Conservation (phyloP, 179 eudicot genomes). For the Spinacia oleracea region DNA sequence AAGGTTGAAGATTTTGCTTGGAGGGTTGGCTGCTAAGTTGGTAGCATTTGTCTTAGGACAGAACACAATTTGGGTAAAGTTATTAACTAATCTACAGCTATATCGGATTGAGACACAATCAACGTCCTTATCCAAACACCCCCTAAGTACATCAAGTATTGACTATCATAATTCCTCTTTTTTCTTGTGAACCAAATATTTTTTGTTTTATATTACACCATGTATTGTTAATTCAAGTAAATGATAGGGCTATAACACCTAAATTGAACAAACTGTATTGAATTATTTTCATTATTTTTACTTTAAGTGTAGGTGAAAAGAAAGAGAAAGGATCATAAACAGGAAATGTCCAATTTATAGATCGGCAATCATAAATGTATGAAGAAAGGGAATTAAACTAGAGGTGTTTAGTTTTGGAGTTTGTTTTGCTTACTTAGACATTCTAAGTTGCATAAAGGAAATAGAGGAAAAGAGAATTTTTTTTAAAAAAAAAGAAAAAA, state of each 20-base stretch:
- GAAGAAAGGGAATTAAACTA: not conserved
- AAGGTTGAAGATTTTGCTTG: not conserved
- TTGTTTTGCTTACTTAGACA: too few species aligned
- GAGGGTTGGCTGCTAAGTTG: not conserved
- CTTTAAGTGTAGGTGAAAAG: too few species aligned
- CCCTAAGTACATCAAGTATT: not conserved
- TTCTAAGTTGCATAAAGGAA: not conserved
- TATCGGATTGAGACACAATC: not conserved
- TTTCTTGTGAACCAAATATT: not conserved
- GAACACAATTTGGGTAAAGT: not conserved
- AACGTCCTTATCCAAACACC: not conserved
- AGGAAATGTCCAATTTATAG: too few species aligned
- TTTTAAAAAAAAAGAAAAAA: too few species aligned
- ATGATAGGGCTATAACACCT: slow-evolving; percentile 1
- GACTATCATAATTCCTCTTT: not conserved
- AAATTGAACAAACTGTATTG: not conserved
- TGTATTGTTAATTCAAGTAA: not conserved
- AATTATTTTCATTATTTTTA: too few species aligned
- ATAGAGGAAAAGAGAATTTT: too few species aligned
- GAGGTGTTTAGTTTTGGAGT: not conserved
- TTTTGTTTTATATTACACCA: not conserved
- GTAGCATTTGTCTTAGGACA: not conserved
- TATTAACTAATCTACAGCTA: not conserved
- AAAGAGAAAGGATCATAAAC: too few species aligned
- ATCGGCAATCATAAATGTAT: too few species aligned